Evolutionary conservation across 495 filamentous ascomycete genomes (phyloP), one percentile per base, ranked within the genome.

Genomic region (Cercophora samala): DNA sequence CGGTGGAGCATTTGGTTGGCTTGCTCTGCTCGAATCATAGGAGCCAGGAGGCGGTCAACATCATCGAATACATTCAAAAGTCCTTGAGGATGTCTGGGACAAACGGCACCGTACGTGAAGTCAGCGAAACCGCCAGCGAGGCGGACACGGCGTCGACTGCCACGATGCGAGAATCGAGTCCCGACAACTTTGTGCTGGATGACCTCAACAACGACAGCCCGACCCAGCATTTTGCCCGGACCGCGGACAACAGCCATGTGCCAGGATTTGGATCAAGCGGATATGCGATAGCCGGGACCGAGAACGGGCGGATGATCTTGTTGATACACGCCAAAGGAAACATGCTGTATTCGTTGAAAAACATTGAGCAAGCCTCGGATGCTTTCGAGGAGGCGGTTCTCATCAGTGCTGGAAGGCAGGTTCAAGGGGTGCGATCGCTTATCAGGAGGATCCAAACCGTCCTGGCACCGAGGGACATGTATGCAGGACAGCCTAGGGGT

Each of bases 261-360:
- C 77, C 83, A 62, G 91, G 90, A 0, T 93, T 90, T 75, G 91
- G 88, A 1, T 90, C 89, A 21, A 96, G 93, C 74, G 92, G 92
- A 55, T 97, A 95, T 77, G 87, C 88, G 46, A 91, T 98, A 22
- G 85, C 93, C 8, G 91, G 91, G 8, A 89, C 86, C 23, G 95
- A 99, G 69, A 99, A 98, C 77, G 95, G 95, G 22, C 86, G 96
- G 69, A 92, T 99, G 79, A 84, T 98, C 15, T 90, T 93, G 37
- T 82, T 99, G 23, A 86, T 97, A 24, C 96, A 99, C 78, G 93
- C 93, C 3, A 99, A 98, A 77, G 95, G 96, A 26, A 99, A 98
- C 70, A 97, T 98, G 92, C 83, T 98, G 1, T 99, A 99, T 79
- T 87, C 92, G 46, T 78, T 97, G 62, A 93, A 93, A 24, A 90